phyloP scores from a whole-genome alignment of 345 rosid species.

The Anastatica hierochuntica region DNA sequence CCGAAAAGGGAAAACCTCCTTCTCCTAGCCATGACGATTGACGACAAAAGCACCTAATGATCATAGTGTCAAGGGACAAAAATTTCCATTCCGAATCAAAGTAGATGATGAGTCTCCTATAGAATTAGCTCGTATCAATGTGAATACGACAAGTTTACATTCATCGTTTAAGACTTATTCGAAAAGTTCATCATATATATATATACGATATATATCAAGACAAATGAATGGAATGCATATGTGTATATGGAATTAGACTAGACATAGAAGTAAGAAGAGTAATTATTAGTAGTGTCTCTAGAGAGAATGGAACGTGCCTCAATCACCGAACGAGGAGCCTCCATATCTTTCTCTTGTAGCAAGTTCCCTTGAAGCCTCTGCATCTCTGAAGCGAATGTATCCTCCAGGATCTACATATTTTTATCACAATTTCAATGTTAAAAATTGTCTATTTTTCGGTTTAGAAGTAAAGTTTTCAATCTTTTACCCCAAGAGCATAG shows the following conservation, averaged over 20 bases:
- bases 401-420: conserved; percentile 58
- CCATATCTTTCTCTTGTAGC: conserved; percentile 80
- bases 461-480: neutral
- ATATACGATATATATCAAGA: conserved; percentile 14
- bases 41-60: too few species aligned
- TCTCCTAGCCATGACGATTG: too few species aligned
- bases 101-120: too few species aligned
- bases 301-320: conserved; percentile 97
- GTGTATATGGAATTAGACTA: conserved; percentile 15
- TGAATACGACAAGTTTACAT: too few species aligned
- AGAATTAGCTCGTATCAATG: too few species aligned
- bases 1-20: too few species aligned
- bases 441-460: neutral
- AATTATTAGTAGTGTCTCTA: conserved; percentile 61
- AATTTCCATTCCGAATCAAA: too few species aligned
- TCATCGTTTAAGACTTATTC: neutral
- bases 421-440: neutral
- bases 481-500: conserved; percentile 76
- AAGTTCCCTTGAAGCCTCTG: conserved; percentile 79
- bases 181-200: neutral
- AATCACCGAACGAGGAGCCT: conserved; percentile 79
- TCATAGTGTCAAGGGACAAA: too few species aligned
- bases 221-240: neutral
- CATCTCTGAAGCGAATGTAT: conserved; percentile 92
- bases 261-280: conserved; percentile 61